phyloP scores from a whole-genome alignment of 768 basidiomycete genomes.

The Boletus pseudo-olivaceus region DNA sequence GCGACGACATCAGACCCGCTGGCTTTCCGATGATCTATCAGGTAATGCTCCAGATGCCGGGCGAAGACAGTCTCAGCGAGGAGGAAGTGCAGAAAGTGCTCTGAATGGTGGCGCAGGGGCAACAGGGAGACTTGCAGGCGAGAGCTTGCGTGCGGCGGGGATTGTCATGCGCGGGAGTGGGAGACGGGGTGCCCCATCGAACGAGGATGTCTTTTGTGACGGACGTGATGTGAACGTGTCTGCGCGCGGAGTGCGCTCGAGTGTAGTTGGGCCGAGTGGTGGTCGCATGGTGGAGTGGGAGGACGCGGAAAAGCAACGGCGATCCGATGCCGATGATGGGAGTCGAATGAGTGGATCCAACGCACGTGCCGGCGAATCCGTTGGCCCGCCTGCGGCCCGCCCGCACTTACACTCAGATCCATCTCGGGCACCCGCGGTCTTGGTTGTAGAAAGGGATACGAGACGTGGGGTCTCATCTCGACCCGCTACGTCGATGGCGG shows the following conservation, averaged over 20 bases:
- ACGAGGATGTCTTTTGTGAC: conserved; percentile 37
- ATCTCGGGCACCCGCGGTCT: conserved; percentile 12
- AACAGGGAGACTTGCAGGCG: conserved; percentile 55
- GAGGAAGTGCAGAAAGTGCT: conserved; percentile 70
- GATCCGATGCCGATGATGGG: conserved; percentile 16
- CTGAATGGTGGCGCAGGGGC: conserved; percentile 41
- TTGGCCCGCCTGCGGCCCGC: conserved; percentile 16
- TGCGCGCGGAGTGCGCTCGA: conserved; percentile 16
- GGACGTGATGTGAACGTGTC: conserved; percentile 18
- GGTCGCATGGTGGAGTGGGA: conserved; percentile 23
- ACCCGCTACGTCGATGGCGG: conserved; percentile 56
- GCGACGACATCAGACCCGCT: conserved; percentile 49
- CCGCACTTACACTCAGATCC: conserved; percentile 27
- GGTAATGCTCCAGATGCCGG: conserved; percentile 33
- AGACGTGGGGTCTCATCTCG: conserved; percentile 27
- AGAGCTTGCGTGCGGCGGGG: conserved; percentile 70
- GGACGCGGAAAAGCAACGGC: conserved; percentile 21
- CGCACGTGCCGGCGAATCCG: conserved; percentile 18
- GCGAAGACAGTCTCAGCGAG: conserved; percentile 52
- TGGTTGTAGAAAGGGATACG: conserved; percentile 19
- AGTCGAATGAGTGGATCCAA: conserved; percentile 24
- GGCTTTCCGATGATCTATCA: conserved; percentile 49
- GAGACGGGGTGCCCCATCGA: conserved; percentile 25
- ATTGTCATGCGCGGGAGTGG: conserved; percentile 40
- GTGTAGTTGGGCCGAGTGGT: neutral